A percentile compares a stretch with the other conserved stretches of the same genome.
Conservation (phyloP, 495 filamentous ascomycete genomes). For the Aspergillus carlsbadensis region DNA sequence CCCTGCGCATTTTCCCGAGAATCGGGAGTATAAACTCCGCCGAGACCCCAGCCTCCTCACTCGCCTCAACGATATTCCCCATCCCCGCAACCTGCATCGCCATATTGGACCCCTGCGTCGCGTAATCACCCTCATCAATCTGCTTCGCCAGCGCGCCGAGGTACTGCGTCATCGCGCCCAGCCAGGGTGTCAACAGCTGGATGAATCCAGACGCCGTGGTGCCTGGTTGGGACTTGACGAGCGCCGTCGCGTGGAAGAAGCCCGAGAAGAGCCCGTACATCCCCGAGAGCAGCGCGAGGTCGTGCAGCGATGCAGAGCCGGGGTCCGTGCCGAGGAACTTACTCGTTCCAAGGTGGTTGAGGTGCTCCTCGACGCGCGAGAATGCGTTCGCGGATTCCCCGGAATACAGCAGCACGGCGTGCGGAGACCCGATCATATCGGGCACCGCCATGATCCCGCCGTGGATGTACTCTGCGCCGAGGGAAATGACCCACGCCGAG, state of each 20-base stretch:
- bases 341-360: background rate
- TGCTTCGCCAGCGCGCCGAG: constrained; percentile 9
- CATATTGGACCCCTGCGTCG: constrained; percentile 10
- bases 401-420: constrained; percentile 13
- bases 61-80: constrained; percentile 6
- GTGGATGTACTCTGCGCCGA: constrained; percentile 13
- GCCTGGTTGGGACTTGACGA: background rate
- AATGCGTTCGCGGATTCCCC: background rate
- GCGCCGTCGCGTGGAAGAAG: constrained; percentile 11
- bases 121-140: constrained; percentile 10
- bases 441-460: constrained; percentile 19
- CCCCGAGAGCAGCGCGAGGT: constrained; percentile 14
- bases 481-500: background rate
- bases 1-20: background rate
- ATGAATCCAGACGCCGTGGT: background rate
- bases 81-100: constrained; percentile 14
- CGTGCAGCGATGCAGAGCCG: constrained; percentile 13
- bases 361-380: background rate
- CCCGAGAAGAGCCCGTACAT: constrained; percentile 18
- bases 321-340: constrained; percentile 12
- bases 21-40: constrained; percentile 7
- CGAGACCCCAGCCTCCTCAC: constrained; percentile 8
- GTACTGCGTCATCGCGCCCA: constrained; percentile 8
- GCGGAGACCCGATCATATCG: constrained; percentile 13
- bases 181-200: constrained; percentile 8